A percentile compares a stretch with the other conserved stretches of the same genome.
These are phyloP conservation scores for Iris macrosiphon DNA, from an alignment of 106 monocot genomes.

Conservation along the genomic window DNA sequence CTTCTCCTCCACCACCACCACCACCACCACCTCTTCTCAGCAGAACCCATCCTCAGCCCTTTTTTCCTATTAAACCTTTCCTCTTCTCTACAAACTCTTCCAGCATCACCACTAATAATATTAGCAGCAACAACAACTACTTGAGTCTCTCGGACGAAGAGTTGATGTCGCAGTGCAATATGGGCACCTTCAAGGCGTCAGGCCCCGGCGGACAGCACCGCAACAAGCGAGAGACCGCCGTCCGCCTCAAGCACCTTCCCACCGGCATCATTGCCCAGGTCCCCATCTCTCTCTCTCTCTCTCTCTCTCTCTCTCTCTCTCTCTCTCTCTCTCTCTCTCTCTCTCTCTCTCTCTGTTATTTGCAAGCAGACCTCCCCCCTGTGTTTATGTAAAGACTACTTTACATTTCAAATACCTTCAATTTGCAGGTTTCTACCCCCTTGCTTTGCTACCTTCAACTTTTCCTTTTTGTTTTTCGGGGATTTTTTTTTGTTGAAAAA, in stretches of 20 bases:
- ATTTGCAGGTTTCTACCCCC: too few relatives aligned
- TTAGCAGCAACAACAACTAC: slow-evolving; percentile 21
- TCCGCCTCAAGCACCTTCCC: slow-evolving; percentile 79
- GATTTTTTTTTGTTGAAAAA: background rate
- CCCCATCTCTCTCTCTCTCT: background rate
- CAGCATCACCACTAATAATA: background rate
- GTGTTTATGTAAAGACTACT: too few relatives aligned
- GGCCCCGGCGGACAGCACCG: slow-evolving; percentile 98
- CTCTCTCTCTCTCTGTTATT: too few relatives aligned
- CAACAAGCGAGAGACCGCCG: slow-evolving; percentile 96
- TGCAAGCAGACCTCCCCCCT: too few relatives aligned
- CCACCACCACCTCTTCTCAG: background rate
- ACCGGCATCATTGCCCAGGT: slow-evolving; percentile 91
- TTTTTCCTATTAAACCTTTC: background rate
- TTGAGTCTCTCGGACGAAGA: slow-evolving; percentile 63
- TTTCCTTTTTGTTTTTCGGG: too few relatives aligned
- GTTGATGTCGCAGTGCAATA: slow-evolving; percentile 82
- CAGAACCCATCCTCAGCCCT: background rate
- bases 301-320: background rate
- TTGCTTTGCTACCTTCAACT: too few relatives aligned
- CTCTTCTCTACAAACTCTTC: slow-evolving; percentile 9
- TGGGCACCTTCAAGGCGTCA: slow-evolving; percentile 84
- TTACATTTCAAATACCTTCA: too few relatives aligned
- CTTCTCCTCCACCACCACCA: background rate
- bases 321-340: background rate